phyloP scores from a whole-genome alignment of 768 basidiomycete genomes.

The Tulasnella sp. region DNA sequence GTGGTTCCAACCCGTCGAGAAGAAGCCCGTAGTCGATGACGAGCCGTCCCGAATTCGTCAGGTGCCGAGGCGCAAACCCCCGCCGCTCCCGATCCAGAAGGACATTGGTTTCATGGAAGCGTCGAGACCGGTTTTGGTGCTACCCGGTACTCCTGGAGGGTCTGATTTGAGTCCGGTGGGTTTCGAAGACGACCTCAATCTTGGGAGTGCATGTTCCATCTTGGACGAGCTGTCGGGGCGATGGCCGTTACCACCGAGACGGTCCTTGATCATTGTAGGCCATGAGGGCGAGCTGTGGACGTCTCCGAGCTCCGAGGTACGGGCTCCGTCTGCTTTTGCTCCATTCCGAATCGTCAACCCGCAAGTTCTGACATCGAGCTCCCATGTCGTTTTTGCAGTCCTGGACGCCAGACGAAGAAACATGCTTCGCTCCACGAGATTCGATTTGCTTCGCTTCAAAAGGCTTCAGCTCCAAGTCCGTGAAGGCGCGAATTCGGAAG shows the following conservation, averaged over 20 bases:
- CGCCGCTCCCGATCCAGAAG: background rate
- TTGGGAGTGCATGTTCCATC: background rate
- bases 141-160: background rate
- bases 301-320: background rate
- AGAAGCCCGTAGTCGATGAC: background rate
- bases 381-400: background rate
- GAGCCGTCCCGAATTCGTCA: background rate
- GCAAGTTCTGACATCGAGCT: background rate
- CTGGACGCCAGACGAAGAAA: background rate
- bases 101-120: background rate
- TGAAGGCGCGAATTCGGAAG: background rate
- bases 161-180: background rate
- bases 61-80: background rate
- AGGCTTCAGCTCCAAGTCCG: background rate
- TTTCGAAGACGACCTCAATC: background rate
- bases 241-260: background rate
- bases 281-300: background rate
- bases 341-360: background rate
- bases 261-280: background rate
- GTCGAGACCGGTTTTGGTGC: background rate
- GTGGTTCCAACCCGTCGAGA: background rate
- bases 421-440: background rate
- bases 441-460: background rate
- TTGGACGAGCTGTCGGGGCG: background rate
- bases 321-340: background rate